Percentiles rank a stretch among this genome's conserved stretches.
phyloP scores from a whole-genome alignment of 164 flowering plant genomes.

The Piper longum region DNA sequence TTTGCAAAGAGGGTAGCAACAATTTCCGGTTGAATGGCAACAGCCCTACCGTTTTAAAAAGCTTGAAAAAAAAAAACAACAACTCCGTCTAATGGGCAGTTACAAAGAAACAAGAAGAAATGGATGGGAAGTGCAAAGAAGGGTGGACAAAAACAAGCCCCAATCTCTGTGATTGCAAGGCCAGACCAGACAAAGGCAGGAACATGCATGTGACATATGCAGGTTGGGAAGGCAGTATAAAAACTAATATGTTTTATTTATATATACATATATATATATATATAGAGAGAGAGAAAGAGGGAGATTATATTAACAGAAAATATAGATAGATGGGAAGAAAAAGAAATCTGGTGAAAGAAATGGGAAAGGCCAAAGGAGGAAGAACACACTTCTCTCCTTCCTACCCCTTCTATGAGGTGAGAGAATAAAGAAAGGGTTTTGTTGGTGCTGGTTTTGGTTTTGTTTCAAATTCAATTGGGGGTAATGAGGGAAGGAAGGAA shows the following conservation, averaged over 20 bases:
- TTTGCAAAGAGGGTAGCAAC: too few species aligned
- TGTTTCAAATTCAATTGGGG: too few species aligned
- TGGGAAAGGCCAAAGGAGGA: conserved; percentile 7
- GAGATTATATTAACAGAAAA: too few species aligned
- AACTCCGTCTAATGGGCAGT: conserved; percentile 5
- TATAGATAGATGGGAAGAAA: not conserved
- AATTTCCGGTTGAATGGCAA: too few species aligned
- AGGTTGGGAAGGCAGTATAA: not conserved
- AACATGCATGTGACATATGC: conserved; percentile 32
- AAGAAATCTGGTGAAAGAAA: conserved; percentile 7
- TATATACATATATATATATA: too few species aligned
- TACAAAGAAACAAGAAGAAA: not conserved
- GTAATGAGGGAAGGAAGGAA: too few species aligned
- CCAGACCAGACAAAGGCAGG: conserved; percentile 43
- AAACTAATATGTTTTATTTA: not conserved
- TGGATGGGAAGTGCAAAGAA: not conserved
- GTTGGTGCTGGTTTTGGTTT: not conserved
- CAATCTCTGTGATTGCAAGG: conserved; percentile 36
- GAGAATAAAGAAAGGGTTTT: conserved; percentile 4
- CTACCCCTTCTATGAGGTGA: not conserved
- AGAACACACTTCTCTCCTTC: conserved; percentile 13
- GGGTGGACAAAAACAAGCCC: conserved; percentile 9
- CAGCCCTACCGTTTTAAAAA: conserved; percentile 8
- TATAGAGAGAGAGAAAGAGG: too few species aligned
- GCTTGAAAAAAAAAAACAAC: conserved; percentile 15